Conservation (phyloP, 2,329 filamentous ascomycete species). For the Diaporthe sp. region DNA sequence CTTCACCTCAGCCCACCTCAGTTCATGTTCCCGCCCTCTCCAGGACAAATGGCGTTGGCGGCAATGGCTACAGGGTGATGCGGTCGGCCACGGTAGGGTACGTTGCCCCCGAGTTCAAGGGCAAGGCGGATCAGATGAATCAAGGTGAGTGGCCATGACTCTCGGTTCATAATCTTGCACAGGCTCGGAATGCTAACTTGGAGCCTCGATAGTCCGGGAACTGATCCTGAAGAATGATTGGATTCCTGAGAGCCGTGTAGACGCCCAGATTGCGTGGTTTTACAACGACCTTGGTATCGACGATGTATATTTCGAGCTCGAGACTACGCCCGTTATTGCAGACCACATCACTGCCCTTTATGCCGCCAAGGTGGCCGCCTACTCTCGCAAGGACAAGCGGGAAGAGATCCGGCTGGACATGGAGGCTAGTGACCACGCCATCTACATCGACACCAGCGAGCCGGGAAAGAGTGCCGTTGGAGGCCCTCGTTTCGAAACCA, state of each 20-base stretch:
- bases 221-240: slow-evolving; percentile 84
- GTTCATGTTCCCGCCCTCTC: slow-evolving; percentile 76
- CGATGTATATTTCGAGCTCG: slow-evolving; percentile 97
- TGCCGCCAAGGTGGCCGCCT: slow-evolving; percentile 95
- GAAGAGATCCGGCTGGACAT: slow-evolving; percentile 96
- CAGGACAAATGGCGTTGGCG: slow-evolving; percentile 59
- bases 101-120: slow-evolving; percentile 92
- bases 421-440: slow-evolving; percentile 93
- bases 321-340: slow-evolving; percentile 87
- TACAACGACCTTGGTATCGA: slow-evolving; percentile 98
- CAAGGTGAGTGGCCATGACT: slow-evolving; percentile 65
- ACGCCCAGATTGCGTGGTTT: slow-evolving; percentile 93
- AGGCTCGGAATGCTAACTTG: slow-evolving; percentile 38
- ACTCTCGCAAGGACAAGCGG: slow-evolving; percentile 91
- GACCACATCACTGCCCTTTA: slow-evolving; percentile 97
- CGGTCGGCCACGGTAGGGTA: slow-evolving; percentile 94
- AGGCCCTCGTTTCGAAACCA: slow-evolving; percentile 93
- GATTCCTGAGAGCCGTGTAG: slow-evolving; percentile 86
- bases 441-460: slow-evolving; percentile 98
- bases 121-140: slow-evolving; percentile 92
- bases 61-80: slow-evolving; percentile 78
- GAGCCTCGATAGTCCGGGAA: slow-evolving; percentile 75
- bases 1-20: slow-evolving; percentile 91
- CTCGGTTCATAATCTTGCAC: not conserved
- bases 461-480: slow-evolving; percentile 82